Conservation (phyloP, 768 basidiomycete species). For the Tephrocybe sp. region DNA sequence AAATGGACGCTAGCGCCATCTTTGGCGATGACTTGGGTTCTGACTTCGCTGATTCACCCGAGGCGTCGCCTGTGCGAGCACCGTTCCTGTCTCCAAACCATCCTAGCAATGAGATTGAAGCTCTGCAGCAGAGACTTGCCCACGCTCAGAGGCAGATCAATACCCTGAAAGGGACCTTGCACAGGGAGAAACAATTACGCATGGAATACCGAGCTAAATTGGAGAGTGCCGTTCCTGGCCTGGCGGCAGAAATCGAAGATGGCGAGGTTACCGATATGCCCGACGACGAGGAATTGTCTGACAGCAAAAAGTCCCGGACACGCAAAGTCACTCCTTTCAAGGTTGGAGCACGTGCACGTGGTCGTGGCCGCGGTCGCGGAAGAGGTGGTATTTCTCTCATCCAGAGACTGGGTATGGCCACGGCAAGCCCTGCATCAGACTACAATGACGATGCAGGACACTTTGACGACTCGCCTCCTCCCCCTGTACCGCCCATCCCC, state of each 20-base stretch:
- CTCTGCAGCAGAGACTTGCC: constrained; percentile 74
- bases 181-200: constrained; percentile 80
- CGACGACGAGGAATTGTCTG: constrained; percentile 43
- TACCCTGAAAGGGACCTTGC: constrained; percentile 75
- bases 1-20: constrained; percentile 40
- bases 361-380: constrained; percentile 51
- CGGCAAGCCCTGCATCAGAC: constrained; percentile 49
- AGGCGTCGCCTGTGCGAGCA: constrained; percentile 46
- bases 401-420: constrained; percentile 59
- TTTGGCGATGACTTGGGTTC: constrained; percentile 38
- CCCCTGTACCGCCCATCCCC: constrained; percentile 41
- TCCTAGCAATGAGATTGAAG: constrained; percentile 78
- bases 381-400: constrained; percentile 55
- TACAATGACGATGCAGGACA: constrained; percentile 39
- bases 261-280: constrained; percentile 33
- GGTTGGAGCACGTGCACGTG: constrained; percentile 35
- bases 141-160: constrained; percentile 86
- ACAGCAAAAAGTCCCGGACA: constrained; percentile 31
- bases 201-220: constrained; percentile 62
- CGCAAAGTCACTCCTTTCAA: constrained; percentile 55
- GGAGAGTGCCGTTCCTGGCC: constrained; percentile 36
- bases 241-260: constrained; percentile 42
- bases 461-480: constrained; percentile 30
- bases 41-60: constrained; percentile 56
- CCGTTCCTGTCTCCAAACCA: constrained; percentile 72